A percentile compares a stretch with the other conserved stretches of the same genome.
phyloP scores from a whole-genome alignment of 176 grass and related monocot species.

The Lolium perenne region DNA sequence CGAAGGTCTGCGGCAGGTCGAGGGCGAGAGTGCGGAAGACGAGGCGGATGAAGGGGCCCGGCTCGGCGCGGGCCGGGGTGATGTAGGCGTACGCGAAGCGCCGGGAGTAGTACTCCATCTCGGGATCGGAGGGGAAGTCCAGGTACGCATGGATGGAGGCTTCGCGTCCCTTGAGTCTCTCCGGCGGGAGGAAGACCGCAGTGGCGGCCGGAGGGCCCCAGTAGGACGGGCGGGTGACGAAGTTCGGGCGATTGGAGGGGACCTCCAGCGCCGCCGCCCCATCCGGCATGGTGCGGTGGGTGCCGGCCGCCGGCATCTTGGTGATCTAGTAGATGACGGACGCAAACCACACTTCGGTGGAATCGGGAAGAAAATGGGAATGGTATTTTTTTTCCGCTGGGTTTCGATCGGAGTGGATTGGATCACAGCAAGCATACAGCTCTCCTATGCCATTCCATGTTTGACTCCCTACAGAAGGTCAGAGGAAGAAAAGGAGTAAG shows the following conservation, averaged over 20 bases:
- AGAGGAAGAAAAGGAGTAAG: no score
- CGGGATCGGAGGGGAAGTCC: neutral
- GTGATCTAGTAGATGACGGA: no score
- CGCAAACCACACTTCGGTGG: no score
- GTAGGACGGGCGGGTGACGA: neutral
- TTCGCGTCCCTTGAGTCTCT: neutral
- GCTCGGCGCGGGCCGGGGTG: neutral
- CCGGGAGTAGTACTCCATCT: neutral
- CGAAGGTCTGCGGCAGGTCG: neutral
- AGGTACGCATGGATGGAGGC: neutral
- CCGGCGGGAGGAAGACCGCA: neutral
- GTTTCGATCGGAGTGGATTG: no score
- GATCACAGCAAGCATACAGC: no score
- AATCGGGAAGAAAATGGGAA: no score
- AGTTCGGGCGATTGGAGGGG: neutral
- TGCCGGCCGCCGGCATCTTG: no score
- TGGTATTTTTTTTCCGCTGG: no score
- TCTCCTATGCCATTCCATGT: no score
- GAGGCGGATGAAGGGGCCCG: neutral
- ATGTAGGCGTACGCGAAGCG: constrained; percentile 29
- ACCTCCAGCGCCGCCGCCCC: neutral
- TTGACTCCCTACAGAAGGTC: no score
- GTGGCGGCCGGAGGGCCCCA: neutral
- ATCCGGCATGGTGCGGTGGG: neutral
- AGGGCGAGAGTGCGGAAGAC: neutral